phyloP scores from a whole-genome alignment of 495 filamentous ascomycete species.

The Podospora fimiseda region DNA sequence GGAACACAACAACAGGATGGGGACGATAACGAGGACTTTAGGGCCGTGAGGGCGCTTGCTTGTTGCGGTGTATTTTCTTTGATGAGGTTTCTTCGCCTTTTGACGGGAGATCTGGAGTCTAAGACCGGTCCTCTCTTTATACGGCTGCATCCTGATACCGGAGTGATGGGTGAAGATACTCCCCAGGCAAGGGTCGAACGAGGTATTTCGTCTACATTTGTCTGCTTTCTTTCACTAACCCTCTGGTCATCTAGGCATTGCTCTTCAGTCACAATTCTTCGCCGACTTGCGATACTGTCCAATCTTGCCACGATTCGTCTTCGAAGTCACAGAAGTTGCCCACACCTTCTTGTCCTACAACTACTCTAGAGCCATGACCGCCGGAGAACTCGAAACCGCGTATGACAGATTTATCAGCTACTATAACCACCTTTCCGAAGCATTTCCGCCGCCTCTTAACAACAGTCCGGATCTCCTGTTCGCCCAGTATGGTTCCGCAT shows the following conservation, averaged over 20 bases:
- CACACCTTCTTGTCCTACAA: constrained; percentile 25
- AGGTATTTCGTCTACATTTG: constrained; percentile 16
- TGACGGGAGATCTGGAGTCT: constrained; percentile 23
- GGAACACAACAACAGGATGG: constrained; percentile 4
- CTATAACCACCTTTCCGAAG: constrained; percentile 7
- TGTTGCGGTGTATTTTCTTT: constrained; percentile 24
- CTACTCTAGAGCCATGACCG: constrained; percentile 22
- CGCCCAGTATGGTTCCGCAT: constrained; percentile 15
- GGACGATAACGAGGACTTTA: constrained; percentile 9
- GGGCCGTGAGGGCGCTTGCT: constrained; percentile 14
- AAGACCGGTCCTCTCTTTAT: constrained; percentile 24
- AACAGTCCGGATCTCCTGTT: constrained; percentile 17
- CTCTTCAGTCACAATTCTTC: constrained; percentile 22
- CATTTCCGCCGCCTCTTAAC: background rate
- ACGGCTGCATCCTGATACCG: constrained; percentile 14
- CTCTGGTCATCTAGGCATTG: constrained; percentile 13
- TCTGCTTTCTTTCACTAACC: background rate
- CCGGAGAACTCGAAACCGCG: constrained; percentile 20
- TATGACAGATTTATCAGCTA: constrained; percentile 19
- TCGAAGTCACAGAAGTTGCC: constrained; percentile 20
- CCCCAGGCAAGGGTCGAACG: constrained; percentile 20
- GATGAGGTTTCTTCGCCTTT: constrained; percentile 20
- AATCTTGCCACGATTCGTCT: constrained; percentile 17
- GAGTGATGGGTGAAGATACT: constrained; percentile 16
- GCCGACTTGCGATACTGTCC: constrained; percentile 19